Conservation (phyloP, 768 basidiomycete genomes). For the Suillus americanus region DNA sequence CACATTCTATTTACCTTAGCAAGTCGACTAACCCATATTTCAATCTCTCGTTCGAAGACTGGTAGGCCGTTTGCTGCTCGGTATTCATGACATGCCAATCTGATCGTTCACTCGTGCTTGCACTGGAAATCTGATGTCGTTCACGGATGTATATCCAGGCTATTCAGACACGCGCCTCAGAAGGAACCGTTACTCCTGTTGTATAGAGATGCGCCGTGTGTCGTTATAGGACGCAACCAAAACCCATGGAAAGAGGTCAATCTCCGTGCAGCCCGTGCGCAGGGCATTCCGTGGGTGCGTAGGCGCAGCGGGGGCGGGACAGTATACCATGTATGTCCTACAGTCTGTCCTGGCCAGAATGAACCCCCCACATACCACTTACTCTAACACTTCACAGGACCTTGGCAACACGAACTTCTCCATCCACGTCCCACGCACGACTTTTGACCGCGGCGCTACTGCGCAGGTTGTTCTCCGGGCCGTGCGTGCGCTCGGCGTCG, state of each 20-base stretch:
- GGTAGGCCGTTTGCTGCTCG: conserved; percentile 46
- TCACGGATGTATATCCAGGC: conserved; percentile 44
- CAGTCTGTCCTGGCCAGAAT: not conserved
- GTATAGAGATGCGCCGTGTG: conserved; percentile 86
- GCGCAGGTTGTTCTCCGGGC: conserved; percentile 78
- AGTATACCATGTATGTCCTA: conserved; percentile 82
- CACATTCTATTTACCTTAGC: conserved; percentile 68
- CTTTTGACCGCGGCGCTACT: conserved; percentile 79
- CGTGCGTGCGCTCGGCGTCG: conserved; percentile 70
- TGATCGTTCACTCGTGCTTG: not conserved
- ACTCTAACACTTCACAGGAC: conserved; percentile 56
- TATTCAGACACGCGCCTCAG: conserved; percentile 75
- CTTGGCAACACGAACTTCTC: conserved; percentile 97
- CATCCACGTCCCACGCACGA: conserved; percentile 78
- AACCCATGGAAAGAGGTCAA: conserved; percentile 99
- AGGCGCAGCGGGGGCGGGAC: conserved; percentile 92
- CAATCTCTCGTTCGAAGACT: conserved; percentile 89
- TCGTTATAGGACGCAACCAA: conserved; percentile 94
- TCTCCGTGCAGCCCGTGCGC: conserved; percentile 49
- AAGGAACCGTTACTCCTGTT: conserved; percentile 76
- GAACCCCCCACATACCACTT: not conserved
- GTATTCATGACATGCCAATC: not conserved
- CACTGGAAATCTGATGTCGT: not conserved
- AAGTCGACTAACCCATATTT: conserved; percentile 81
- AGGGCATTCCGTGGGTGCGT: conserved; percentile 74